Base-by-base conservation (phyloP, 1,284 basidiomycete species). In the Ustilago vetiveriae region DNA sequence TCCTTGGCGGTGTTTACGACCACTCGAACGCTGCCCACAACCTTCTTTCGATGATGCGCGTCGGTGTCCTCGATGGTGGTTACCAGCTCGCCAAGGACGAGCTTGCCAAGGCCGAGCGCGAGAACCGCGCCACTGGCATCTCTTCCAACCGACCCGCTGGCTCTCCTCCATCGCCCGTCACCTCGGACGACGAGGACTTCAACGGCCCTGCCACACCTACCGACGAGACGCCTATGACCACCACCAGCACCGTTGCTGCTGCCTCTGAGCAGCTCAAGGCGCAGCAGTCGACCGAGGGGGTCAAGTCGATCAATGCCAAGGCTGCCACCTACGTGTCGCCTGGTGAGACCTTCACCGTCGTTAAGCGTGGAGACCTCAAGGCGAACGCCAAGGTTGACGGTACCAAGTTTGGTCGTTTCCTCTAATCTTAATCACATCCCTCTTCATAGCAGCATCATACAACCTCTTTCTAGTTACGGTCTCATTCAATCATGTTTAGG, bases 11-110 rank as follows among this genome's bases (percentile, higher is more conserved):
- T 50, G 65, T 81, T 5, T 81, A 81, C 53, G 78, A 80, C 59
- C 79, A 81, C 62, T 75, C 74, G 17, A 79, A 80, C 45, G 79
- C 78, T 19, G 79, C 79, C 4, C 76, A 80, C 67, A 81, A 81
- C 53, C 50, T 81, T 32, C 70, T 81, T 40, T 70, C 72, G 7
- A 79, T 77, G 76, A 80, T 81, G 79, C 72, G 79, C 13, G 77
- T 81, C 17, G 79, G 79, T 62, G 79, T 80, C 9, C 63, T 81
- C 17, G 77, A 80, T 32, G 79, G 79, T 22, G 79, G 79, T 10
- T 80, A 80, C 66, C 76, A 75, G 49, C 68, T 79, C 3, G 70
- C 72, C 42, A 75, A 72, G 72, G 70, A 71, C 43, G 70, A 75
- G 45, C 23, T 69, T 2, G 70, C 57, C 37, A 62, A 66, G 44